Evolutionary conservation across 176 grass and related monocot genomes (phyloP).

Genomic region (Carex pumila): DNA sequence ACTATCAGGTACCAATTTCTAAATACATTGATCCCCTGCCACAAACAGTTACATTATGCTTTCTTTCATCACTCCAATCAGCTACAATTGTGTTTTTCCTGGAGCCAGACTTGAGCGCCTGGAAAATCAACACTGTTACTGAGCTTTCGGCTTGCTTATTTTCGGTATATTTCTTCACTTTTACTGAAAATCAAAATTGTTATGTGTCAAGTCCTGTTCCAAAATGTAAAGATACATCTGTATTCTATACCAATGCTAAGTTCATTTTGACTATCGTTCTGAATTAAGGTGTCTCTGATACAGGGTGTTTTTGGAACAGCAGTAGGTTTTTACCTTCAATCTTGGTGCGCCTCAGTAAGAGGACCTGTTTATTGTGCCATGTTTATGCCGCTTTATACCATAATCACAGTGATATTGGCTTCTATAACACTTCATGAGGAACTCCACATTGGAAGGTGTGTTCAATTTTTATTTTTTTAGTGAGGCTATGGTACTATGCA

Average conservation of each 20-base stretch:
- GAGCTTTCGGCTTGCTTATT: slow-evolving; percentile 54
- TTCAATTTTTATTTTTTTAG: not conserved
- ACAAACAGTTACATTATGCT: slow-evolving; percentile 59
- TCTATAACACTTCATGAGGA: slow-evolving; percentile 34
- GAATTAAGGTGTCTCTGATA: not conserved
- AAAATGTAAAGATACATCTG: not conserved
- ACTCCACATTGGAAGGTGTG: slow-evolving; percentile 60
- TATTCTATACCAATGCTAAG: not conserved
- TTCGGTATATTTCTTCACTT: slow-evolving; percentile 30
- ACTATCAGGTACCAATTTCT: slow-evolving; percentile 38
- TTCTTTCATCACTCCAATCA: slow-evolving; percentile 52
- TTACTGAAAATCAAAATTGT: not conserved
- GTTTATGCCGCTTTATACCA: slow-evolving; percentile 45
- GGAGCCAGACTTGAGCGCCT: slow-evolving; percentile 22
- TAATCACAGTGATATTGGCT: slow-evolving; percentile 41
- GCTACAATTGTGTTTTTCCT: slow-evolving; percentile 37
- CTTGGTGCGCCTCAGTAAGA: slow-evolving; percentile 54
- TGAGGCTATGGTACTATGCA: too few relatives aligned
- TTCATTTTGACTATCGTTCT: not conserved
- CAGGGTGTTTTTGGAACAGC: slow-evolving; percentile 61
- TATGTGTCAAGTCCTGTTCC: not conserved
- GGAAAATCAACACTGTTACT: slow-evolving; percentile 45
- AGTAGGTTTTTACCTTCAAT: slow-evolving; percentile 48
- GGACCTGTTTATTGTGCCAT: slow-evolving; percentile 57
- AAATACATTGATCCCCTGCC: slow-evolving; percentile 47